Evolutionary conservation across 192 early-diverging fungal genomes (phyloP), one percentile per base, ranked within the genome.

Genomic region (Linnemannia elongata): DNA sequence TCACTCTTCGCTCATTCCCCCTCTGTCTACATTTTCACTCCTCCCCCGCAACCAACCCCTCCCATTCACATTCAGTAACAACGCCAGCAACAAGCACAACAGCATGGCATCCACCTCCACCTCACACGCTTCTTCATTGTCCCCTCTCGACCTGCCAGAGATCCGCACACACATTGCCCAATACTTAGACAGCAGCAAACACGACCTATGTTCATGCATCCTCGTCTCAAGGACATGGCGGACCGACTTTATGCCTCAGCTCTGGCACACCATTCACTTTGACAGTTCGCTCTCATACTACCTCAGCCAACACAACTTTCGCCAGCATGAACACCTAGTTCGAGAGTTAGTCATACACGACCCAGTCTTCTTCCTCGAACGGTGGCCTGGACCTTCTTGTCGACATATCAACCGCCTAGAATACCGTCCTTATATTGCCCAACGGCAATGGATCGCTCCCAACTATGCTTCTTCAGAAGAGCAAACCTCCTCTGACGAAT

Each of bases 211-310:
- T 22, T 57, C 75, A 60, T 76, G 75, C 57, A 35, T 41, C 55
- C 75, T 76, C n/a, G 75, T 76, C 39, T 76, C 75, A 20, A 54
- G 38, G n/a, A 36, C 75, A 66, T 76, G 75, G 75, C 57, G 10
- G 35, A 41, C 20, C 39, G 75, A 76, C 39, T 76, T 76, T 42
- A 41, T 76, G 17, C 75, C 75, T 3, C 54, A 41, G 41, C 54
- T 76, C 22, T 76, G 75, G 75, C 55, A 33, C 39, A 57, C 75
- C 24, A 57, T 76, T 66, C 75, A 57, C 35, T 76, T 76, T 41
- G 75, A 63, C 38, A 30, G 38, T 10, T 57, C 54, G 1, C 75
- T 76, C n/a, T 76, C 75, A 15, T 36, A 60, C 33, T 41, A 57
- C 22, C 54, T 76, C 27, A 63, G 54, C 17, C 55, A 38, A 44